Conservation (phyloP, 2,329 filamentous ascomycete genomes). For the Niveomyces coronatus region DNA sequence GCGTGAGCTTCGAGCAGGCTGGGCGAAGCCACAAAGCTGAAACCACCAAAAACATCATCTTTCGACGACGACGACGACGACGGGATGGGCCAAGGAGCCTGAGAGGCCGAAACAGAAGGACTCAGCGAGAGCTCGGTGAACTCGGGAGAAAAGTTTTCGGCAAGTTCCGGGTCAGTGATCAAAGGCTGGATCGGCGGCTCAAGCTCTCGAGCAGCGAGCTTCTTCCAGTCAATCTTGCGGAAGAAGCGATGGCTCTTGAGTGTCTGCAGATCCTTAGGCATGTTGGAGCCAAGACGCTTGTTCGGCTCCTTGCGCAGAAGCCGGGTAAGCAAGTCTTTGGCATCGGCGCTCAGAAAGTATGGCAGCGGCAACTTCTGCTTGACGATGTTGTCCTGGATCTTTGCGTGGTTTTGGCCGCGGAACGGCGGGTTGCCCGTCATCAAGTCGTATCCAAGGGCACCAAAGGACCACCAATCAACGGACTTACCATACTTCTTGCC, state of each 20-base stretch:
- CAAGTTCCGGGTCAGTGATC: constrained; percentile 89
- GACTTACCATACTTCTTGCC: constrained; percentile 86
- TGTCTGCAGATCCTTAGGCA: constrained; percentile 74
- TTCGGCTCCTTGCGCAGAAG: constrained; percentile 84
- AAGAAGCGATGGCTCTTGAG: constrained; percentile 96
- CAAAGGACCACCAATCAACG: constrained; percentile 98
- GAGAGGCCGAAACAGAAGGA: constrained; percentile 44
- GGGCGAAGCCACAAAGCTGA: constrained; percentile 51
- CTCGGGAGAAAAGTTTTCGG: constrained; percentile 91
- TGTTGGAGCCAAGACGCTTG: constrained; percentile 79
- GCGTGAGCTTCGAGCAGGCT: constrained; percentile 43
- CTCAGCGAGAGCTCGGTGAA: constrained; percentile 82
- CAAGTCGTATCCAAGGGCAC: constrained; percentile 82
- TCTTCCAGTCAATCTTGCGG: constrained; percentile 90
- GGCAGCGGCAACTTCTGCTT: constrained; percentile 84
- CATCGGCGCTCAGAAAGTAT: constrained; percentile 83
- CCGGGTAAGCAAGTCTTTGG: constrained; percentile 85
- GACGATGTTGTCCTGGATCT: constrained; percentile 92
- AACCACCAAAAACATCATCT: constrained; percentile 52
- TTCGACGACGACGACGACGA: constrained; percentile 27
- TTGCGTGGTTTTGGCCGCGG: constrained; percentile 79
- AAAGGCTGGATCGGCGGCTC: constrained; percentile 85
- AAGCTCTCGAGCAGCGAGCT: constrained; percentile 69
- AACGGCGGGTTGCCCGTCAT: constrained; percentile 91
- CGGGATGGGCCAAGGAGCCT: constrained; percentile 30